Evolutionary conservation across 1,284 basidiomycete species (phyloP).

Genomic region (Abortiporus biennis): DNA sequence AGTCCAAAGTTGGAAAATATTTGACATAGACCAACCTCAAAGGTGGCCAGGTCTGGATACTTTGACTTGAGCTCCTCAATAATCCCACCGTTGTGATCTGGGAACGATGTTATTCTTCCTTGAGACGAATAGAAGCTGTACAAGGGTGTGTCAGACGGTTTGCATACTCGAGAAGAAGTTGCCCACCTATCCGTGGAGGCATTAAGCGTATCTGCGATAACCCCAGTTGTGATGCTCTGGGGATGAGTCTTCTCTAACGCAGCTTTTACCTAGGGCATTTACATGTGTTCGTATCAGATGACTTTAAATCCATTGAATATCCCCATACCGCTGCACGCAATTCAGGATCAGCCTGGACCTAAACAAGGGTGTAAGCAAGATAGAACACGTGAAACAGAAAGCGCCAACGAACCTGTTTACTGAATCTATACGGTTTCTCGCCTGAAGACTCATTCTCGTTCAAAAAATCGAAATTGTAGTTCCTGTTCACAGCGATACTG

Average conservation of each 20-base stretch:
- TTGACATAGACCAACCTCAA: slow-evolving; percentile 47
- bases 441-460: slow-evolving; percentile 30
- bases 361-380: slow-evolving; percentile 7
- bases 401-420: slow-evolving; percentile 49
- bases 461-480: slow-evolving; percentile 73
- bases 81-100: slow-evolving; percentile 66
- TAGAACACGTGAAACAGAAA: slow-evolving; percentile 5
- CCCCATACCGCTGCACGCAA: slow-evolving; percentile 18
- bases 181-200: slow-evolving; percentile 72
- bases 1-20: background rate
- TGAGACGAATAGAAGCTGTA: slow-evolving; percentile 81
- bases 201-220: slow-evolving; percentile 51
- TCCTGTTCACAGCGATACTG: slow-evolving; percentile 63
- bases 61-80: slow-evolving; percentile 48
- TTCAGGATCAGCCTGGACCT: slow-evolving; percentile 26
- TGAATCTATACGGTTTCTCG: slow-evolving; percentile 61
- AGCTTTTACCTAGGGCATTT: slow-evolving; percentile 35
- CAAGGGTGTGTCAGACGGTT: slow-evolving; percentile 4
- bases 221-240: slow-evolving; percentile 23
- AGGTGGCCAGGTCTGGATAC: slow-evolving; percentile 49
- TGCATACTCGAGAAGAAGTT: slow-evolving; percentile 9
- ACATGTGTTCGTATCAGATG: no score
- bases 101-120: slow-evolving; percentile 75
- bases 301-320: slow-evolving; percentile 6
- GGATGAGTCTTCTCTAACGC: slow-evolving; percentile 42